Percentiles rank a stretch among this genome's conserved stretches.
phyloP scores from a whole-genome alignment of 1,284 basidiomycete genomes.

The Chondrostereum purpureum region DNA sequence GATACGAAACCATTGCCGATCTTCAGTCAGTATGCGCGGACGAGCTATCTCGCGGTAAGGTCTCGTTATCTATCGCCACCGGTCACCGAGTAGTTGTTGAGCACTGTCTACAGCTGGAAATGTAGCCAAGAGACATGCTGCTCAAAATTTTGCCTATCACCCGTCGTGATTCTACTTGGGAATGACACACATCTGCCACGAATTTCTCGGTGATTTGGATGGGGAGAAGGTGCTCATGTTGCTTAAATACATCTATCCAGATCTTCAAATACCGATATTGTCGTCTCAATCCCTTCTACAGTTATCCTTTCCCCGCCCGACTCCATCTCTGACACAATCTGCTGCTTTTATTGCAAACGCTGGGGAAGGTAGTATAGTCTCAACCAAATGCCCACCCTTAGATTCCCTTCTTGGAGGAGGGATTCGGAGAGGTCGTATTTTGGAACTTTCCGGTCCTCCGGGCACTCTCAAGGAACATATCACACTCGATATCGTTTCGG shows the following conservation, averaged over 20 bases:
- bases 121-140: no score
- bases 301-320: background rate
- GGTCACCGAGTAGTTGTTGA: no score
- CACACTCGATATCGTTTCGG: conserved; percentile 40
- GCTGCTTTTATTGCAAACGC: conserved; percentile 36
- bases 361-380: conserved; percentile 22
- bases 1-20: conserved; percentile 46
- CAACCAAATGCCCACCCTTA: conserved; percentile 41
- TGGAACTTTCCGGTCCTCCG: conserved; percentile 71
- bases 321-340: conserved; percentile 47
- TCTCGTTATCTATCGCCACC: background rate
- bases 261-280: no score
- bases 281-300: no score
- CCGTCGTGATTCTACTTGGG: no score
- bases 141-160: no score
- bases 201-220: no score
- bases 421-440: conserved; percentile 47
- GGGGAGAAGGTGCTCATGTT: no score
- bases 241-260: no score
- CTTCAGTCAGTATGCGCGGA: conserved; percentile 32
- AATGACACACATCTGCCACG: no score
- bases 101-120: no score
- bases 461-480: conserved; percentile 58
- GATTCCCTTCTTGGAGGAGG: conserved; percentile 58
- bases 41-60: conserved; percentile 36